A percentile compares a stretch with the other conserved stretches of the same genome.
phyloP scores from a whole-genome alignment of 2,329 filamentous ascomycete genomes.

The Pseudogymnoascus sp. region DNA sequence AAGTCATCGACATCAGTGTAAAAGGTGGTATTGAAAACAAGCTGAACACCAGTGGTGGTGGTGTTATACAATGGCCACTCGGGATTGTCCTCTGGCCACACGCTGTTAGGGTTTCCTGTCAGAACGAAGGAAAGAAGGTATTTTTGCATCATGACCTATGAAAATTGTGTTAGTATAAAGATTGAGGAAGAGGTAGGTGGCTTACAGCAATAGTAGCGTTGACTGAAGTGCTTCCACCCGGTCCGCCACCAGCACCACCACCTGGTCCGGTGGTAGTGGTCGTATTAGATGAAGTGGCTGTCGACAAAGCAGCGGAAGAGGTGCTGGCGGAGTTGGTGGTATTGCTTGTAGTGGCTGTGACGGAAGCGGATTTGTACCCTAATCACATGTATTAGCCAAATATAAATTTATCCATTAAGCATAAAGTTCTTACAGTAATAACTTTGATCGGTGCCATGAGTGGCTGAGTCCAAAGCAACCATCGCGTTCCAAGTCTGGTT shows the following conservation, averaged over 20 bases:
- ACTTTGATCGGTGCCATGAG: slow-evolving; percentile 31
- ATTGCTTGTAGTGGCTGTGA: slow-evolving; percentile 12
- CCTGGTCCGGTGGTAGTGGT: slow-evolving; percentile 15
- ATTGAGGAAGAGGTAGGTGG: neutral
- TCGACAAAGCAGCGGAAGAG: slow-evolving; percentile 8
- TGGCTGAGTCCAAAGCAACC: slow-evolving; percentile 27
- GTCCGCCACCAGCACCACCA: slow-evolving; percentile 8
- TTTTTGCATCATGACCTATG: slow-evolving; percentile 28
- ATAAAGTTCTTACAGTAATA: slow-evolving; percentile 27
- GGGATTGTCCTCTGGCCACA: slow-evolving; percentile 30
- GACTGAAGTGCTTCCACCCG: slow-evolving; percentile 20
- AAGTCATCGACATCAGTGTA: slow-evolving; percentile 27
- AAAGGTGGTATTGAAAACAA: slow-evolving; percentile 30
- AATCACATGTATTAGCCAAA: neutral
- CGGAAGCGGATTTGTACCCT: neutral
- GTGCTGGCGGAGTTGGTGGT: slow-evolving; percentile 10
- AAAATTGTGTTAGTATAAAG: slow-evolving; percentile 9
- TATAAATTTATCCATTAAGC: neutral
- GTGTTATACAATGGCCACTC: slow-evolving; percentile 29
- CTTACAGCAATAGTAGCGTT: slow-evolving; percentile 23
- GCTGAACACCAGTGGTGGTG: slow-evolving; percentile 20
- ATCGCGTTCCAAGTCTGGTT: slow-evolving; percentile 33
- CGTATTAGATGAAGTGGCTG: neutral
- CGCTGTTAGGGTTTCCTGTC: slow-evolving; percentile 27
- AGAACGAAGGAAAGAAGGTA: slow-evolving; percentile 31